phyloP scores from a whole-genome alignment of 2,329 filamentous ascomycete genomes.

The Acarospora socialis region DNA sequence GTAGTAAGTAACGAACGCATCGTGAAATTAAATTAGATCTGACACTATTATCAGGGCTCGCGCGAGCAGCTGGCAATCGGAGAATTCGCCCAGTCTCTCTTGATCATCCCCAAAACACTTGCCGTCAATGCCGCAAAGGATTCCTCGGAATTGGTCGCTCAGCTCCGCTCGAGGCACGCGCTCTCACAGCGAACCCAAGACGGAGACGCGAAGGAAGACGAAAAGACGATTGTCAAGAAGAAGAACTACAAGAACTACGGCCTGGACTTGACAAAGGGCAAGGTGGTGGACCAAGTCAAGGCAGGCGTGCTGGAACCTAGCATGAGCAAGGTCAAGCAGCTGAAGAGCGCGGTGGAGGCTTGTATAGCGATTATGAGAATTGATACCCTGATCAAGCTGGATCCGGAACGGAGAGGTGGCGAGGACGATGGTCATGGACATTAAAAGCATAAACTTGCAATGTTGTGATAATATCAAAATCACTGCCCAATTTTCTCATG shows the following conservation, averaged over 20 bases:
- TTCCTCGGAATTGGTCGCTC: slow-evolving; percentile 83
- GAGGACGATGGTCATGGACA: slow-evolving; percentile 79
- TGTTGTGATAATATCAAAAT: too few species aligned
- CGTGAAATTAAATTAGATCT: slow-evolving; percentile 6
- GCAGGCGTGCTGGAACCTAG: slow-evolving; percentile 89
- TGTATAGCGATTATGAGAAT: slow-evolving; percentile 99
- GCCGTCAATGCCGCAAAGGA: slow-evolving; percentile 97
- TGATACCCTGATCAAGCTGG: slow-evolving; percentile 94
- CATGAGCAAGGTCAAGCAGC: slow-evolving; percentile 94
- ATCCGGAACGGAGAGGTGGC: slow-evolving; percentile 63
- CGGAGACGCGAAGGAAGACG: slow-evolving; percentile 68
- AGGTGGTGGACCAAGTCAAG: slow-evolving; percentile 87
- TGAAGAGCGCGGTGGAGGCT: slow-evolving; percentile 96
- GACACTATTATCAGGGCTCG: slow-evolving; percentile 43
- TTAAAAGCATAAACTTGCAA: too few species aligned
- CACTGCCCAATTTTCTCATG: too few species aligned
- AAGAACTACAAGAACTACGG: slow-evolving; percentile 99
- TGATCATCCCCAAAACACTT: slow-evolving; percentile 89
- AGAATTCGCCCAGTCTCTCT: slow-evolving; percentile 88
- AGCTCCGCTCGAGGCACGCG: slow-evolving; percentile 86
- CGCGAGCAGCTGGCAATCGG: slow-evolving; percentile 95
- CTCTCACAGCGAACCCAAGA: slow-evolving; percentile 85
- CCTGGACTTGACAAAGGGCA: slow-evolving; percentile 75
- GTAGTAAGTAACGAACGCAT: slow-evolving; percentile 44
- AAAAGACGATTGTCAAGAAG: slow-evolving; percentile 79